Base-by-base conservation (phyloP, 371 early-diverging fungal genomes). In the Quaeritorhiza haematococci region DNA sequence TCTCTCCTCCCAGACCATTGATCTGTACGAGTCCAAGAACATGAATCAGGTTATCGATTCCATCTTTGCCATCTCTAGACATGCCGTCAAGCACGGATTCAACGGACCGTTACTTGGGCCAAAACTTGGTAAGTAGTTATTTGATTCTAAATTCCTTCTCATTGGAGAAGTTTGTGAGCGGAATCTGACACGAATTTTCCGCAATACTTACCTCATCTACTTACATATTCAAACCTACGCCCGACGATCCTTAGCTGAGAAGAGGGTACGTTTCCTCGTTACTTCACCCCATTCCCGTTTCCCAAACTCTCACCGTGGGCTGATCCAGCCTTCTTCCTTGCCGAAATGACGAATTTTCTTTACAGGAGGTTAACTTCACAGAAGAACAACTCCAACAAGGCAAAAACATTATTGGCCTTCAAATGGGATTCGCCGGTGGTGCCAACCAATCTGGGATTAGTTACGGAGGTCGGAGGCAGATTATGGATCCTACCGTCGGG, bases 21-120 rank as follows among this genome's bases (percentile, higher is more conserved):
- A 95, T 67, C 72, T 95, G 47, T 92, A 82, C 63, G 94, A 95
- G 61, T 79, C 79, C 67, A 93, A 91, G 71, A 90, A 93, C 71
- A 78, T 84, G 61, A 78, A 76, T 19, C 91, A 76, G 74, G 88
- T 87, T 6, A 76, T 89, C 23, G 86, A 87, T 64, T 72, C 83
- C 26, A 53, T 94, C 29, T 91, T 83, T 63, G 81, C 93, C 7
- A 68, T 94, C 3, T 89, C 91, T 8, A 80, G 95, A 26, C 83
- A 91, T 63, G 87, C 89, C 19, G 82, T 77, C 60, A 86, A 85
- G 52, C 63, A 73, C 21, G 89, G 89, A 32, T 67, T 68, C 53
- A 72, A 75, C 27, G 69, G 28, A 41, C 61, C 57, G 15, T 33
- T 74, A 17, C 48, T 91, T 49, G 91, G 91, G 0, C 90, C 90